Conservation (phyloP, 208 protist genomes). For the Acanthamoeba triangularis region DNA sequence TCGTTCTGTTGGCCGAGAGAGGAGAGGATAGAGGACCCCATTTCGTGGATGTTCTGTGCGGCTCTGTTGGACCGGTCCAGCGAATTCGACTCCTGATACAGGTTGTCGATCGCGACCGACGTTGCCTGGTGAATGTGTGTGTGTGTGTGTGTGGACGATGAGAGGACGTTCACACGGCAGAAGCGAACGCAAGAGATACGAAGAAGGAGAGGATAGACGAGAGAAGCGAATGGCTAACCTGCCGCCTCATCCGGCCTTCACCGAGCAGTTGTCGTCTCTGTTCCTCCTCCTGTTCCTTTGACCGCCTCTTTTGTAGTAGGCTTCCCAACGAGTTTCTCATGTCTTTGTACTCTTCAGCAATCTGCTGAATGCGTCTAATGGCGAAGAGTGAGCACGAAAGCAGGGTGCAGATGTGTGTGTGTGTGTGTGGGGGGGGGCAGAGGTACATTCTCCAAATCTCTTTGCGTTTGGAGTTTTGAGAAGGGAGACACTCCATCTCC, state of each 20-base stretch:
- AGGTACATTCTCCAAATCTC: conserved; percentile 71
- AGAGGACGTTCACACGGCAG: not conserved
- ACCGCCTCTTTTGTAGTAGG: conserved; percentile 46
- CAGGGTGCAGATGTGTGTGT: not conserved
- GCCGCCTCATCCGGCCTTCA: not conserved
- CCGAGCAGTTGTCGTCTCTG: conserved; percentile 59
- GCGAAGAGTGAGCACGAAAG: not conserved
- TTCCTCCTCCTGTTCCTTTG: conserved; percentile 45
- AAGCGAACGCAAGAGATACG: not conserved
- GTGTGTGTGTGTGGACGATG: not conserved
- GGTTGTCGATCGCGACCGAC: conserved; percentile 58
- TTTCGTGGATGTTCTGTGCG: conserved; percentile 62
- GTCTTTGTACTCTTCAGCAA: conserved; percentile 64
- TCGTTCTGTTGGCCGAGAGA: conserved; percentile 59
- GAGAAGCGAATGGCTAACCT: not conserved
- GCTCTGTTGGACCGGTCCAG: conserved; percentile 19
- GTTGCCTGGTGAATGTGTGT: not conserved
- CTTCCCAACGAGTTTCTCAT: conserved; percentile 69
- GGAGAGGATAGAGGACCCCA: conserved; percentile 58
- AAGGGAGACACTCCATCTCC: conserved; percentile 17
- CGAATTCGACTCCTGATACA: conserved; percentile 57
- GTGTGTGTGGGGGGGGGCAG: not conserved
- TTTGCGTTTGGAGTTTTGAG: conserved; percentile 8
- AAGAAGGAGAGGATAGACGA: not conserved
- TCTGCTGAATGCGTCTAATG: conserved; percentile 42